Percentiles rank a stretch among this genome's conserved stretches.
Conservation (phyloP, 2,329 filamentous ascomycete genomes). For the Beauveria varroae region DNA sequence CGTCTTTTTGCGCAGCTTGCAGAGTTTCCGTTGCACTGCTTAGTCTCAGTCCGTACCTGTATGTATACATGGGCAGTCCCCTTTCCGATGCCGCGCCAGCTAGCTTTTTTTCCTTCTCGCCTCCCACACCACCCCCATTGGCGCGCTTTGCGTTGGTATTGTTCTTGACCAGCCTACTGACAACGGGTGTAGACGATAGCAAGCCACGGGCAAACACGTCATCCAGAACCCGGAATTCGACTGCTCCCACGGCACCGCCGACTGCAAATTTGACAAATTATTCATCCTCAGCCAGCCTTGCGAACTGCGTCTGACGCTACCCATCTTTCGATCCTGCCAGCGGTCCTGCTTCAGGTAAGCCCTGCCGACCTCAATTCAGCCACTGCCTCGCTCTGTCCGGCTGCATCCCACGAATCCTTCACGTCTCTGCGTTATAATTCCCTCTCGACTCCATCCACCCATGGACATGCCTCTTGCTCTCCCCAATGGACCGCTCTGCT, state of each 20-base stretch:
- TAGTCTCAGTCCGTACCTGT: background rate
- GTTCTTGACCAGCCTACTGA: background rate
- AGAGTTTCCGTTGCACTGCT: background rate
- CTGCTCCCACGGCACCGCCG: background rate
- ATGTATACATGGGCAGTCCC: background rate
- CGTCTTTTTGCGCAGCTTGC: background rate
- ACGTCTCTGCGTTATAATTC: background rate
- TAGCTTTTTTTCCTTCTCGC: background rate
- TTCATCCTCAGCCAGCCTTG: background rate
- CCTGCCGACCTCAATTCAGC: background rate
- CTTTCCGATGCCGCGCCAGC: background rate
- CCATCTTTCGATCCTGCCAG: background rate
- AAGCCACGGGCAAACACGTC: background rate
- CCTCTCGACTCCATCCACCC: background rate
- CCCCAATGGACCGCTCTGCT: background rate
- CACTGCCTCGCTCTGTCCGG: background rate
- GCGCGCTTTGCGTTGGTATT: background rate
- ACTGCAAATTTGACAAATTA: background rate
- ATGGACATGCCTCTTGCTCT: background rate
- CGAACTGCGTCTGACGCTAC: constrained; percentile 1
- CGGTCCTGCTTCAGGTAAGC: constrained; percentile 7
- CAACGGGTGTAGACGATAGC: background rate
- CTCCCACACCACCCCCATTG: background rate
- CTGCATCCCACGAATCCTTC: background rate
- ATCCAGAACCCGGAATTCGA: background rate